A percentile compares a stretch with the other conserved stretches of the same genome.
Conservation (phyloP, 2,329 filamentous ascomycete species). For the Aspergillus sp. region DNA sequence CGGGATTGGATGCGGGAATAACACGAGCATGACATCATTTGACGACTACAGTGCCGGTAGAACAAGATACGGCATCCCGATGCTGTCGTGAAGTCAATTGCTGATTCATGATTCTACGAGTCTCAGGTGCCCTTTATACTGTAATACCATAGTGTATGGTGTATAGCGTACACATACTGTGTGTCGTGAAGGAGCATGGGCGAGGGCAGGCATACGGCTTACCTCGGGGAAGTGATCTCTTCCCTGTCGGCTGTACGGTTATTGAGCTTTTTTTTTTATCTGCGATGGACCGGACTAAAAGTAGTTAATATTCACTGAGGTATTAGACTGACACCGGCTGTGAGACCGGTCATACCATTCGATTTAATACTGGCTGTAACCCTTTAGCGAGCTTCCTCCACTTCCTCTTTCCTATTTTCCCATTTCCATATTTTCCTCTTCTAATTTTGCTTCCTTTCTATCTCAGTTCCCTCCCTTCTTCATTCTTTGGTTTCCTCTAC, state of each 20-base stretch:
- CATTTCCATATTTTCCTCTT: too few relatives aligned
- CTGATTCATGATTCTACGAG: not conserved
- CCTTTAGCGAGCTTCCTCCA: too few relatives aligned
- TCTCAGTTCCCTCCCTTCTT: not conserved
- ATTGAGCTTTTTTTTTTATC: not conserved
- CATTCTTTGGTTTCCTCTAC: not conserved
- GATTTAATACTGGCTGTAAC: too few relatives aligned
- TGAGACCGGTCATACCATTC: too few relatives aligned
- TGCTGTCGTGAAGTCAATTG: too few relatives aligned
- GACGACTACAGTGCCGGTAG: too few relatives aligned
- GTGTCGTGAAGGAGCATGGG: not conserved
- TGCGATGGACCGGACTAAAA: too few relatives aligned
- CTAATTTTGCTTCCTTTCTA: not conserved
- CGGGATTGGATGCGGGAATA: not conserved
- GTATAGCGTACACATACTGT: too few relatives aligned
- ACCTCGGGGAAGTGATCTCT: constrained; percentile 19
- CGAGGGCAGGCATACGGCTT: constrained; percentile 7
- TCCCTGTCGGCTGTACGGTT: constrained; percentile 17
- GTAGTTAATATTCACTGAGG: too few relatives aligned
- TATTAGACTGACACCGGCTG: too few relatives aligned
- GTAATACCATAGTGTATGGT: not conserved
- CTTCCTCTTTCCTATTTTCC: too few relatives aligned
- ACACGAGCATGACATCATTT: not conserved
- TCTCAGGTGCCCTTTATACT: not conserved
- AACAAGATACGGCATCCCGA: not conserved